Base-by-base conservation (phyloP, 2,329 filamentous ascomycete genomes). In the Cercospora nicotianae region DNA sequence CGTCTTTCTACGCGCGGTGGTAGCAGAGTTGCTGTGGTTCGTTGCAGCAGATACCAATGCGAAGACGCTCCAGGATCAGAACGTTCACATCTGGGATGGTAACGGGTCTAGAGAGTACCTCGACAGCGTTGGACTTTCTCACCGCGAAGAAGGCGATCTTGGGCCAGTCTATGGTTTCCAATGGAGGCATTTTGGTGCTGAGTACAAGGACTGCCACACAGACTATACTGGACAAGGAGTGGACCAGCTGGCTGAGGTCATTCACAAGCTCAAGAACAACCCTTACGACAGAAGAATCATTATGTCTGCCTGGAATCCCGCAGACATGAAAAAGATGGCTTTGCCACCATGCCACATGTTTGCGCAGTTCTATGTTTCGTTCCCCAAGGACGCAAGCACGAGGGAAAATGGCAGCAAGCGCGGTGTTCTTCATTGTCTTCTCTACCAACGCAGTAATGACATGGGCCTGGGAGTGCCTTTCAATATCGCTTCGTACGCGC, bases 151-250 rank as follows among this genome's bases (percentile, higher is more conserved):
- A 20, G 95, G 95, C 72, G 95, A 99, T 77, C 85, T 99, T 0
- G 95, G 95, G 0, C 95, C 95, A 31, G 94, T 98, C 0, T 99
- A 99, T 78, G 95, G 95, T 1, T 99, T 99, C 82, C 95, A 99
- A 81, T 99, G 95, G 95, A 91, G 95, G 3, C 94, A 98, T 81
- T 99, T 99, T 76, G 95, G 95, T 61, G 95, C 95, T 4, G 89
- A 93, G 69, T 99, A 99, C 79, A 83, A 89, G 18, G 91, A 94
- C 76, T 86, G 90, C 13, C 84, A 89, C 72, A 86, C 91, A 0
- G 93, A 98, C 78, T 99, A 99, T 80, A 85, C 88, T 0, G 93
- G 92, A 0, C 85, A 96, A 78, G 95, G 95, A 18, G 92, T 97
- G 16, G 95, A 99, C 78, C 95, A 99, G 83, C 85, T 99, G 42